Evolutionary conservation across 768 basidiomycete species (phyloP), one percentile per base, ranked within the genome.

Genomic region (Psilocybe sp.): DNA sequence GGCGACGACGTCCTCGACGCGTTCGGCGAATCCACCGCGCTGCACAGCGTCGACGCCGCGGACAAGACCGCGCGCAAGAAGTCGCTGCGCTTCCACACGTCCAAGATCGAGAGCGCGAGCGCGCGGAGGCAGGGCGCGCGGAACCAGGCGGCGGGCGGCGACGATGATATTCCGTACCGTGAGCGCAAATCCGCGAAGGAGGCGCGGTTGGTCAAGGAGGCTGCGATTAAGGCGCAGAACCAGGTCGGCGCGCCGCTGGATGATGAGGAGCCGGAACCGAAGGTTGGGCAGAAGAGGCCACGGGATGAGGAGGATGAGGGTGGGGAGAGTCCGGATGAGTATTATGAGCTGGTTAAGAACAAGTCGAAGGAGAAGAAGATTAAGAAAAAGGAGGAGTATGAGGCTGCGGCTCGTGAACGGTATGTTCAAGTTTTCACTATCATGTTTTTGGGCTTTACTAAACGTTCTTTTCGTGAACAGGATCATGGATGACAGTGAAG

Each of bases 101-200:
- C 90, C 47, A 89, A 87, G 64, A 95, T 99, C 60, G 91, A 91
- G 63, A 84, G 85, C 50, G 81, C 91, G 5, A 80, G 83, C 46
- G 82, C 86, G 10, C 76, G 89, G 52, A 79, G 95, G 47, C 80
- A 83, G 49, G 82, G 81, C 23, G 92, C 92, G 5, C 76, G 90
- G 50, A 77, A 71, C 53, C 79, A 77, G 19, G 82, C 87, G 4
- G 64, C 84, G 46, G 88, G 90, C 28, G 97, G 97, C 14, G 97
- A 99, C 63, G 96, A 98, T 60, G 97, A 99, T 62, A 76, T 98
- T 41, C 97, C 97, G 14, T 92, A 95, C 60, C 79, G 84, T 39
- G 89, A 92, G 60, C 74, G 86, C 43, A 77, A 75, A 69, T 85
- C 80, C 63, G 81, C 82, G 51, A 77, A 73, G 55, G 84, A 88